A percentile compares a stretch with the other conserved stretches of the same genome.
phyloP scores from a whole-genome alignment of 257 asterid genomes.

The Lithospermum erythrorhizon region DNA sequence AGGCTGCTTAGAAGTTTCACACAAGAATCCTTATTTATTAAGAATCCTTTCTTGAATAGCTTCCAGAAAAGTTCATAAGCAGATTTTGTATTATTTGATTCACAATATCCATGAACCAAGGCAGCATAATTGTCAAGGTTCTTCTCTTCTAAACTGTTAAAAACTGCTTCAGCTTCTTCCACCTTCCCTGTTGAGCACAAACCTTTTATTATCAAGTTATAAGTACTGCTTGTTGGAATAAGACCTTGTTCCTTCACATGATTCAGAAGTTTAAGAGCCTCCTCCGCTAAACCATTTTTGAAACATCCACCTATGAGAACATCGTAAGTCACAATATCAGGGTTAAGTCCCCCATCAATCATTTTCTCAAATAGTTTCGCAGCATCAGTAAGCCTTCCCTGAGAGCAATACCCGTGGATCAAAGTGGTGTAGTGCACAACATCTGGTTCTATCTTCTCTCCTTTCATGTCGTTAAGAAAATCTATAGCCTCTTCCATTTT shows the following conservation, averaged over 20 bases:
- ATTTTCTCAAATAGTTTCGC: slow-evolving; percentile 42
- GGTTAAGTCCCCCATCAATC: slow-evolving; percentile 36
- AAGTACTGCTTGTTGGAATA: slow-evolving; percentile 41
- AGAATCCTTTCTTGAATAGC: slow-evolving; percentile 23
- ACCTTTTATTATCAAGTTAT: slow-evolving; percentile 68
- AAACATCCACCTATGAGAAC: slow-evolving; percentile 63
- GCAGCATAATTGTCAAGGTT: slow-evolving; percentile 49
- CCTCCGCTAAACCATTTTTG: slow-evolving; percentile 31
- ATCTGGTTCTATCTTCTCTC: slow-evolving; percentile 44
- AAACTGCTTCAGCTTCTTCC: slow-evolving; percentile 50
- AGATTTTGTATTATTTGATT: slow-evolving; percentile 23
- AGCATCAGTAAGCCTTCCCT: slow-evolving; percentile 48
- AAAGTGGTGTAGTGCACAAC: slow-evolving; percentile 65
- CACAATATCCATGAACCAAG: slow-evolving; percentile 66
- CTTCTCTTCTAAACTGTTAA: slow-evolving; percentile 34
- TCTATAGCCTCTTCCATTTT: slow-evolving; percentile 43
- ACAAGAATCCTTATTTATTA: slow-evolving; percentile 28
- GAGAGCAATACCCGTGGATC: slow-evolving; percentile 47
- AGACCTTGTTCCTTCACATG: slow-evolving; percentile 44
- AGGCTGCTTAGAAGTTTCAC: slow-evolving; percentile 53
- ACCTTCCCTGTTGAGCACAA: slow-evolving; percentile 44
- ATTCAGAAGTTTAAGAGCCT: slow-evolving; percentile 33
- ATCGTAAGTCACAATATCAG: slow-evolving; percentile 49
- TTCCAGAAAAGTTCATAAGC: slow-evolving; percentile 43
- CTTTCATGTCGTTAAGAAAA: slow-evolving; percentile 64